Percentiles rank a stretch among this genome's conserved stretches.
phyloP scores from a whole-genome alignment of 805 yeast genomes.

The Tanozyma kutaoensis region DNA sequence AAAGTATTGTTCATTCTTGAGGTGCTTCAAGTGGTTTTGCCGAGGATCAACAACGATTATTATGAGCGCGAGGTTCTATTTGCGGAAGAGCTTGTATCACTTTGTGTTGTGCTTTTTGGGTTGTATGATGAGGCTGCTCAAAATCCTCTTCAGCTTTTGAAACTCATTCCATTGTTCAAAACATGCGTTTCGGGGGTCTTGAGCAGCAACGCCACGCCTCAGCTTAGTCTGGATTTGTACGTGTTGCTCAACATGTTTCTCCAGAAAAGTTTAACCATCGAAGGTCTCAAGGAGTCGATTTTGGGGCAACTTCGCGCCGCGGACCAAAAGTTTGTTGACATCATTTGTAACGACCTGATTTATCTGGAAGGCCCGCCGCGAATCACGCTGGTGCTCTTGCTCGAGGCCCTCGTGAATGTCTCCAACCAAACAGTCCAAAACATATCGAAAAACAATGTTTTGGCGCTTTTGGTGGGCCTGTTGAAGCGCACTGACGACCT shows the following conservation, averaged over 20 bases:
- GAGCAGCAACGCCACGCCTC: slow-evolving; percentile 53
- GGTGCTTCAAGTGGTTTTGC: slow-evolving; percentile 61
- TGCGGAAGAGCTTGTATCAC: slow-evolving; percentile 65
- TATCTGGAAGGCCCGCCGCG: slow-evolving; percentile 67
- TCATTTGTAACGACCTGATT: slow-evolving; percentile 66
- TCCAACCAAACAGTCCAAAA: slow-evolving; percentile 42
- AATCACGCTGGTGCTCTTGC: slow-evolving; percentile 59
- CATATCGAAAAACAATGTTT: slow-evolving; percentile 51
- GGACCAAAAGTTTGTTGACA: slow-evolving; percentile 45
- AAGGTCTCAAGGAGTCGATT: slow-evolving; percentile 30
- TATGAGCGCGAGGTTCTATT: slow-evolving; percentile 50
- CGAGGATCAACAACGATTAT: slow-evolving; percentile 65
- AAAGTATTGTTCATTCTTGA: slow-evolving; percentile 53
- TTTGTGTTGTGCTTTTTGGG: slow-evolving; percentile 60
- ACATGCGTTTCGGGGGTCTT: slow-evolving; percentile 64
- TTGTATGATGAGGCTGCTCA: slow-evolving; percentile 46
- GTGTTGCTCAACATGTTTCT: slow-evolving; percentile 57
- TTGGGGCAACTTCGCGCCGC: slow-evolving; percentile 43
- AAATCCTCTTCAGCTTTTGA: slow-evolving; percentile 27
- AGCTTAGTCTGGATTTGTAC: slow-evolving; percentile 69
- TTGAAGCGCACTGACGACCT: slow-evolving; percentile 59
- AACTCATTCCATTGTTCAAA: slow-evolving; percentile 57
- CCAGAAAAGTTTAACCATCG: slow-evolving; percentile 31
- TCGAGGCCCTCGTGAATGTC: slow-evolving; percentile 55
- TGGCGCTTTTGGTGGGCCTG: slow-evolving; percentile 52